Base-by-base conservation (phyloP, 1,139 yeast genomes). In the Diutina ranongensis region DNA sequence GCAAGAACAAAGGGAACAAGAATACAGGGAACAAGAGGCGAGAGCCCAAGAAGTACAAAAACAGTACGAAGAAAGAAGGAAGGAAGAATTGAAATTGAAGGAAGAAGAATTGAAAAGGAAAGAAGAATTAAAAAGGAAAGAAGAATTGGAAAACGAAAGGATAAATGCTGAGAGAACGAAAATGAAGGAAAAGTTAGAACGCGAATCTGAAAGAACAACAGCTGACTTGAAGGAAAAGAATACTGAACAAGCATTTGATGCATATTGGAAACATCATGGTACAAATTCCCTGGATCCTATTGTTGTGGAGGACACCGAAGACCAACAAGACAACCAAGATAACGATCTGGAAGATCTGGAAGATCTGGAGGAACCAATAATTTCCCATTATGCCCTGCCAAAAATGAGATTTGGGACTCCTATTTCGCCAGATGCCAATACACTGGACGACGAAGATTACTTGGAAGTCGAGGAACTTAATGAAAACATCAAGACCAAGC, bases 281-380 rank as follows among this genome's bases (percentile, higher is more conserved):
- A n/a, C 13, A 10, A 22, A 38, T 16, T 38, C 42, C 3, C 42
- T 38, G 42, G 42, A 38, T 15, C 42, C 42, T 2, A 38, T 38
- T 5, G 42, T 38, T 15, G 42, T 38, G 20, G 42, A 38, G 33
- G 42, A 20, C 40, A 21, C 18, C 18, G 15, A 21, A 8, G 28
- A 5, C n/a, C 20, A 13, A 7, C 28, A 12, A 4, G 21, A 15
- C 5, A 13, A 25, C 28, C 28, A 18, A 19, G 25, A 9, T 15
- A 25, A 35, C 15, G 28, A 21, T 12, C 28, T 13, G 4, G 40
- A 35, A 3, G 40, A 35, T 7, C 15, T 19, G 28, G 40, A 15
- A 21, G 40, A 19, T 7, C 15, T 9, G 16, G 35, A 32, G n/a
- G 35, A 32, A 8, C 16, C 12, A 15, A 32, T n/a, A 10, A 16